Percentiles rank a stretch among this genome's conserved stretches.
These are phyloP conservation scores for Meyerozyma athensensis DNA, from an alignment of 1,139 yeast species.

Conservation along the genomic window DNA sequence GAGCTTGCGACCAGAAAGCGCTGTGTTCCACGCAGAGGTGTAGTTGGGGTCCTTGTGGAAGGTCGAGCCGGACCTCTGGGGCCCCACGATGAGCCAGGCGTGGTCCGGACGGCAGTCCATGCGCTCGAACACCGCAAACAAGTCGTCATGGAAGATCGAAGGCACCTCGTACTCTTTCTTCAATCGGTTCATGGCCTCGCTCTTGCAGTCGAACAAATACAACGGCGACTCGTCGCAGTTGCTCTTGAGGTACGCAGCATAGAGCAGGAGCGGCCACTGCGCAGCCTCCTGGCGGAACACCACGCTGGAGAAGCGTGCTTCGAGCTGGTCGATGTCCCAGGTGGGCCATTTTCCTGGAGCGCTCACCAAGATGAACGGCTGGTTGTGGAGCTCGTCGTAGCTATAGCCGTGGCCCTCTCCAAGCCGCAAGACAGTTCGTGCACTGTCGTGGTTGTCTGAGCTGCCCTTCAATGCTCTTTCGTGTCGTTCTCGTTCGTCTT, in stretches of 20 bases:
- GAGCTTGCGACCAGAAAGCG: slow-evolving; percentile 66
- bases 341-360: slow-evolving; percentile 53
- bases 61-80: slow-evolving; percentile 76
- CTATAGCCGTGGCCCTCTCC: slow-evolving; percentile 31
- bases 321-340: slow-evolving; percentile 55
- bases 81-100: slow-evolving; percentile 86
- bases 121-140: slow-evolving; percentile 35
- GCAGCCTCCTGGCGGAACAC: slow-evolving; percentile 81
- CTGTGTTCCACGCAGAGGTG: slow-evolving; percentile 88
- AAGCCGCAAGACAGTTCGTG: slow-evolving; percentile 36
- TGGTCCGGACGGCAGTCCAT: slow-evolving; percentile 72
- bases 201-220: slow-evolving; percentile 77
- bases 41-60: slow-evolving; percentile 92
- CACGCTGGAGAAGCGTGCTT: slow-evolving; percentile 51
- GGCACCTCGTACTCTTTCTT: slow-evolving; percentile 55
- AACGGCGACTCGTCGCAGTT: slow-evolving; percentile 81
- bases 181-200: slow-evolving; percentile 56
- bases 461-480: slow-evolving; percentile 18
- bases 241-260: slow-evolving; percentile 52
- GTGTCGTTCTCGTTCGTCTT: slow-evolving; percentile 39
- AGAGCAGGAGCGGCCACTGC: slow-evolving; percentile 65
- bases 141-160: slow-evolving; percentile 45
- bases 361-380: slow-evolving; percentile 64
- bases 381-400: slow-evolving; percentile 41
- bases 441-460: slow-evolving; percentile 26